Base-by-base conservation (phyloP, 2,329 filamentous ascomycete genomes). In the Aspergillus melleus region DNA sequence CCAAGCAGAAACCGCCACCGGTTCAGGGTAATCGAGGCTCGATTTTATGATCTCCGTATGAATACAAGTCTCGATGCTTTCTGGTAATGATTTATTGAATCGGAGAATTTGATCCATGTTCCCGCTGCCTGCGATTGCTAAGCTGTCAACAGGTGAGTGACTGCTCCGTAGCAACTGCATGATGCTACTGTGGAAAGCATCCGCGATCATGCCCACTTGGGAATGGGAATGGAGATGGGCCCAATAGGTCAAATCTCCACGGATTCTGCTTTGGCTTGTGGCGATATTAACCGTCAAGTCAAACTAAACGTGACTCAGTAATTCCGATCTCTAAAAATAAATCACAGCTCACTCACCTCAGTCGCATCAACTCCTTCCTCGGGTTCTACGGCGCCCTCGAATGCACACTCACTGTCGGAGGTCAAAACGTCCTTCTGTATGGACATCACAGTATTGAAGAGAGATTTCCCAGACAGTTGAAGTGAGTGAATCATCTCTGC, bases 381-480 rank as follows among this genome's bases (percentile, higher is more conserved):
- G 16, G 50, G 36, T 14, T 44, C 20, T 2, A 64, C 14, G 12
- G 49, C 16, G 22, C 36, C 26, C 4, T 16, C 22, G 20, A 26
- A 49, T 24, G 14, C n/a, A 26, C 9, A n/a, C 6, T 44, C 29
- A n/a, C 39, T 16, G 14, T 44, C 30, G 16, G 12, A 6, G 32
- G 42, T 47, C 14, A 26, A 19, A 26, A 54, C 51, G 19, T 60
- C 53, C 16, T 55, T 59, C 5, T 65, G 62, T 14, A 66, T 20
- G 1, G 65, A 67, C 61, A 67, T 61, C 1, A 60, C 63, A 4
- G 66, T 67, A n/a, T 66, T 67, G 50, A 68, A 68, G 32, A 66
- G 49, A 10, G 64, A 52, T 30, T 62, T 58, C 4, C 61, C 58
- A 6, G 59, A 47, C 6, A 59, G 59, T 30, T 53, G 52, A 4